A percentile compares a stretch with the other conserved stretches of the same genome.
Evolutionary conservation across 208 protist genomes (phyloP).

Genomic region (Leishmania turanica): DNA sequence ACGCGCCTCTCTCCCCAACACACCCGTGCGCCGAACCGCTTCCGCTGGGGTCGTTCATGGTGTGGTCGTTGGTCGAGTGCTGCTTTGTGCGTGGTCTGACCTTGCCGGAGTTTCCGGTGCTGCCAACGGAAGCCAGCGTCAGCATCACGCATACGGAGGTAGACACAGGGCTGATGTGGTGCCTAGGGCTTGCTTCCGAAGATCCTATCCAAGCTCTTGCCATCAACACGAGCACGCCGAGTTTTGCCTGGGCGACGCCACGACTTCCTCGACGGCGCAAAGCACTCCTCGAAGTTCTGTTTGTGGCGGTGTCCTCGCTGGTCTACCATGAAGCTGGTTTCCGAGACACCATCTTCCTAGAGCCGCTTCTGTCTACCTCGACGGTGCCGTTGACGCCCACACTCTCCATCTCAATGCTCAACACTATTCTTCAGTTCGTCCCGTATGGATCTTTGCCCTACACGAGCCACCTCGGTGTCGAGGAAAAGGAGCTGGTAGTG

Average conservation of each 20-base stretch:
- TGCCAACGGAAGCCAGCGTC: conserved; percentile 23
- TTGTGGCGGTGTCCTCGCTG: conserved; percentile 49
- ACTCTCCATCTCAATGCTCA: conserved; percentile 77
- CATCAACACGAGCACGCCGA: conserved; percentile 3
- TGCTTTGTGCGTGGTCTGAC: conserved; percentile 86
- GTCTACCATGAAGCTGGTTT: conserved; percentile 51
- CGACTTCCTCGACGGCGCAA: conserved; percentile 38
- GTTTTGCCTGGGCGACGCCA: conserved; percentile 9
- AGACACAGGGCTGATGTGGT: conserved; percentile 63
- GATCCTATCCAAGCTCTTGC: conserved; percentile 38
- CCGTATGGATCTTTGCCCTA: conserved; percentile 83
- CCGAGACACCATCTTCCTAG: conserved; percentile 79
- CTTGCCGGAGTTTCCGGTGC: conserved; percentile 15
- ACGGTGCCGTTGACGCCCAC: conserved; percentile 71
- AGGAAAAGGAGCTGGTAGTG: conserved; percentile 61
- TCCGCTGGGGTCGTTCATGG: conserved; percentile 52
- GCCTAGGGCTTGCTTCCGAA: conserved; percentile 48
- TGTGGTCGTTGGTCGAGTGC: conserved; percentile 77
- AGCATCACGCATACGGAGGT: conserved; percentile 58
- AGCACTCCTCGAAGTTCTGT: conserved; percentile 59
- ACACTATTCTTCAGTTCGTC: conserved; percentile 66
- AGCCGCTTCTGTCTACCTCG: conserved; percentile 55
- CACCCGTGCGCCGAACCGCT: conserved; percentile 16
- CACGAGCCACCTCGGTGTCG: conserved; percentile 64
- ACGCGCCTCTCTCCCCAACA: conserved; percentile 6